Conservation (phyloP, 306 rosid species). For the Cyclanthera cordifolia region DNA sequence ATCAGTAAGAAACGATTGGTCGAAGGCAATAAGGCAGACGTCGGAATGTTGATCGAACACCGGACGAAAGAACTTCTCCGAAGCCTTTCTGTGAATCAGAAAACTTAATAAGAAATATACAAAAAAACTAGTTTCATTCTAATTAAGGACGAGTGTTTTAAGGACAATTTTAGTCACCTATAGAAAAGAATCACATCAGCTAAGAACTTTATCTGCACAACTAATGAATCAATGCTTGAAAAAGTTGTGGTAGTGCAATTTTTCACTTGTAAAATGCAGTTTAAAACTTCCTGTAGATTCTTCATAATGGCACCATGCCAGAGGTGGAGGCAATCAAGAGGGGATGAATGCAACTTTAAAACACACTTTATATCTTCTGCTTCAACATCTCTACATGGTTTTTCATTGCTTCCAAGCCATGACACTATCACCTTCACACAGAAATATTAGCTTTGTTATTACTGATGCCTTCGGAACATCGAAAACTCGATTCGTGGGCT, state of each 20-base stretch:
- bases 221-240: constrained; percentile 46
- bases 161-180: constrained; percentile 32
- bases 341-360: constrained; percentile 29
- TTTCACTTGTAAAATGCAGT: constrained; percentile 46
- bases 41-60: constrained; percentile 34
- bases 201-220: constrained; percentile 55
- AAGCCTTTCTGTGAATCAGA: constrained; percentile 51
- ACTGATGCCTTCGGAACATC: neutral
- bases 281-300: constrained; percentile 45
- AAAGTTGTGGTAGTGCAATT: constrained; percentile 18
- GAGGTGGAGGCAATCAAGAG: constrained; percentile 53
- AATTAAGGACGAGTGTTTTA: neutral
- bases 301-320: constrained; percentile 69
- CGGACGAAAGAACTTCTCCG: constrained; percentile 51
- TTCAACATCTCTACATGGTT: constrained; percentile 24
- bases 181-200: constrained; percentile 63
- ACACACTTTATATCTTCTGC: constrained; percentile 23
- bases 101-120: constrained; percentile 20
- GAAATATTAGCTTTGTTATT: constrained; percentile 17
- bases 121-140: neutral
- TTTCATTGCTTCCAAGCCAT: constrained; percentile 44
- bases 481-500: constrained; percentile 16
- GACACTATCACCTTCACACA: constrained; percentile 57
- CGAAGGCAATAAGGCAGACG: constrained; percentile 29
- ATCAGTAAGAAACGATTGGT: constrained; percentile 28